A percentile compares a stretch with the other conserved stretches of the same genome.
Evolutionary conservation across 306 rosid genomes (phyloP).

Genomic region (Glycine soja): DNA sequence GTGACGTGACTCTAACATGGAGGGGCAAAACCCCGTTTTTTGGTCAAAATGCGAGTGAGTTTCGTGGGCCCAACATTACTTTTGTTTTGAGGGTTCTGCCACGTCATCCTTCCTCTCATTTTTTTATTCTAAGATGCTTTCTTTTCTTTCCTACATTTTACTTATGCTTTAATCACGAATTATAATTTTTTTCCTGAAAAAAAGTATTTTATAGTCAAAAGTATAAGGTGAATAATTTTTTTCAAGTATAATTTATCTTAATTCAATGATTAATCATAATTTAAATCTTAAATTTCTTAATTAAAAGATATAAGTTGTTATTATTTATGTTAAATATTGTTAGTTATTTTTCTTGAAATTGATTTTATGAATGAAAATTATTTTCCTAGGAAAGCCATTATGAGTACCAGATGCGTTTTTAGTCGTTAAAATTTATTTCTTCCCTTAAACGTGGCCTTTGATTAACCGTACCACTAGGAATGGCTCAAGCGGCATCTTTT

Average conservation of each 20-base stretch:
- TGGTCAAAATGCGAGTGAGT: conserved; percentile 61
- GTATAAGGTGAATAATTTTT: no score
- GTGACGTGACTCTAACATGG: conserved; percentile 73
- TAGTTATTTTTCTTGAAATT: background rate
- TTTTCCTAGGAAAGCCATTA: background rate
- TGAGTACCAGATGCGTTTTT: background rate
- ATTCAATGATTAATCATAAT: no score
- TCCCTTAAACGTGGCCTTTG: background rate
- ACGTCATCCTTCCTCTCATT: conserved; percentile 14
- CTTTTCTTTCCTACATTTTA: background rate
- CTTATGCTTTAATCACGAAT: background rate
- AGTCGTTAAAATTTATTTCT: background rate
- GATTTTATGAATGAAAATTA: background rate
- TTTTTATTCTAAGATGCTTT: background rate
- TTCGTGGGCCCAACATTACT: conserved; percentile 46
- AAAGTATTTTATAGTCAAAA: no score
- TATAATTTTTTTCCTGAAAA: no score
- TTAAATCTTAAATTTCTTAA: no score
- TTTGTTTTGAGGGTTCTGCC: conserved; percentile 46
- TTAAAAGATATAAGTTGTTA: no score
- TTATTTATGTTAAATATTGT: no score
- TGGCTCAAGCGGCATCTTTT: conserved; percentile 6
- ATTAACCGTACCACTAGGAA: conserved; percentile 19
- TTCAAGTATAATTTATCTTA: no score
- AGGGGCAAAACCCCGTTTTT: conserved; percentile 66